A percentile compares a stretch with the other conserved stretches of the same genome.
Conservation (phyloP, 1,284 basidiomycete genomes). For the Vanrija sp. region DNA sequence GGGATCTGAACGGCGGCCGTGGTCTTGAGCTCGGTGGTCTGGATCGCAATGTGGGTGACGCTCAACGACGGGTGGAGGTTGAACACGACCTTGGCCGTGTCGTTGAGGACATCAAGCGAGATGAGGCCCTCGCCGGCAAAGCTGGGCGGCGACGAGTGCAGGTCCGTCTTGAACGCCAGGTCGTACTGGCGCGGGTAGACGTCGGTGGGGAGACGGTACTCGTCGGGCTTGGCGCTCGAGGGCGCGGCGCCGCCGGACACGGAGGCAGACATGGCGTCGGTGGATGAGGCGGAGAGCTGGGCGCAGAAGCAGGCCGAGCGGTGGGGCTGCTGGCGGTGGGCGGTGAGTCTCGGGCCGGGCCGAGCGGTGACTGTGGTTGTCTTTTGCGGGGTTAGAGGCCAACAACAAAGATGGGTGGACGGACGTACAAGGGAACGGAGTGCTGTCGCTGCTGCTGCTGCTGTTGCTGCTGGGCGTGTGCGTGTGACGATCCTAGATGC, state of each 20-base stretch:
- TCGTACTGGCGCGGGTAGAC: constrained; percentile 67
- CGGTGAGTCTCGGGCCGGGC: too few relatives aligned
- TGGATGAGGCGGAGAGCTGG: too few relatives aligned
- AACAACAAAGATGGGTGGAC: too few relatives aligned
- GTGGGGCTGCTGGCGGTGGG: too few relatives aligned
- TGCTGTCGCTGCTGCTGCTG: too few relatives aligned
- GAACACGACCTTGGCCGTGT: constrained; percentile 63
- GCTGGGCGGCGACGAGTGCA: constrained; percentile 57
- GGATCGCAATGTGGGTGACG: constrained; percentile 64
- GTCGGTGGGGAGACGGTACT: constrained; percentile 71
- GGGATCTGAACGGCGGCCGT: constrained; percentile 55
- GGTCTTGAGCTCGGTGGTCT: constrained; percentile 57
- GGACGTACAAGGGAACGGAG: too few relatives aligned
- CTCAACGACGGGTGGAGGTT: constrained; percentile 65
- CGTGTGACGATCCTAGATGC: too few relatives aligned
- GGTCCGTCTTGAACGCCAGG: constrained; percentile 75
- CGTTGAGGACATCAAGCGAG: constrained; percentile 66
- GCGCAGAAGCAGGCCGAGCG: too few relatives aligned
- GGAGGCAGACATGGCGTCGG: constrained; percentile 11
- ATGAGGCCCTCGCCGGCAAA: constrained; percentile 79
- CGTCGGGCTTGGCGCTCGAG: constrained; percentile 16
- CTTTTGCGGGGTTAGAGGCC: too few relatives aligned
- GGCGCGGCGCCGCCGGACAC: constrained; percentile 26
- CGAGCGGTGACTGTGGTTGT: too few relatives aligned
- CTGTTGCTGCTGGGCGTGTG: too few relatives aligned